These are phyloP conservation scores for carrot (Daucus carota) DNA, from an alignment of 129 eudicot species.

Conservation along the genomic window DNA sequence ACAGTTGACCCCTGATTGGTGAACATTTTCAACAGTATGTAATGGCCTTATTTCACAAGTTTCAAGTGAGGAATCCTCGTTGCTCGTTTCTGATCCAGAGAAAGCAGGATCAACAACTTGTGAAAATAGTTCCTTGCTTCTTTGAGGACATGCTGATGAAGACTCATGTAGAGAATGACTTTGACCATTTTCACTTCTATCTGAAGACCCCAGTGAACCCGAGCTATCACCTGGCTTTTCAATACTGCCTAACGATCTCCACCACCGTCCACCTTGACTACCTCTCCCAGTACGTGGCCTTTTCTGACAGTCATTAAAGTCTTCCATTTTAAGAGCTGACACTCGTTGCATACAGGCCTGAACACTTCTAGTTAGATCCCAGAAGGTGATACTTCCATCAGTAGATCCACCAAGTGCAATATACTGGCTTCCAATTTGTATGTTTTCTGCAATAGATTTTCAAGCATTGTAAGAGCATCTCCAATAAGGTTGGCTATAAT, in stretches of 20 bases:
- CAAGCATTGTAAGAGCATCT: background rate
- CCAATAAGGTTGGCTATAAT: no score
- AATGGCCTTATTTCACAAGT: constrained; percentile 32
- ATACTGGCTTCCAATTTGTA: constrained; percentile 39
- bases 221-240: constrained; percentile 24
- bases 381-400: constrained; percentile 87
- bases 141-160: constrained; percentile 15
- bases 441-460: constrained; percentile 31
- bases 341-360: constrained; percentile 50
- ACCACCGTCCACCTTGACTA: constrained; percentile 96
- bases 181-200: constrained; percentile 11
- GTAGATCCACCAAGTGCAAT: constrained; percentile 75
- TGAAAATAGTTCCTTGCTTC: background rate
- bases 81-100: constrained; percentile 18
- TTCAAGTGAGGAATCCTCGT: constrained; percentile 25
- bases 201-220: constrained; percentile 7
- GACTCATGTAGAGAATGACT: constrained; percentile 10
- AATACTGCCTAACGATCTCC: constrained; percentile 48
- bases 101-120: constrained; percentile 14
- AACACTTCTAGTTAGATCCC: constrained; percentile 76
- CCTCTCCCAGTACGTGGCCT: constrained; percentile 98
- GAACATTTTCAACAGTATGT: constrained; percentile 53
- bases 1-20: constrained; percentile 93
- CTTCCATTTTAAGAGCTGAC: constrained; percentile 43
- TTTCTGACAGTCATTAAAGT: constrained; percentile 48